Evolutionary conservation across 768 basidiomycete species (phyloP).

Genomic region (Russula virescens): DNA sequence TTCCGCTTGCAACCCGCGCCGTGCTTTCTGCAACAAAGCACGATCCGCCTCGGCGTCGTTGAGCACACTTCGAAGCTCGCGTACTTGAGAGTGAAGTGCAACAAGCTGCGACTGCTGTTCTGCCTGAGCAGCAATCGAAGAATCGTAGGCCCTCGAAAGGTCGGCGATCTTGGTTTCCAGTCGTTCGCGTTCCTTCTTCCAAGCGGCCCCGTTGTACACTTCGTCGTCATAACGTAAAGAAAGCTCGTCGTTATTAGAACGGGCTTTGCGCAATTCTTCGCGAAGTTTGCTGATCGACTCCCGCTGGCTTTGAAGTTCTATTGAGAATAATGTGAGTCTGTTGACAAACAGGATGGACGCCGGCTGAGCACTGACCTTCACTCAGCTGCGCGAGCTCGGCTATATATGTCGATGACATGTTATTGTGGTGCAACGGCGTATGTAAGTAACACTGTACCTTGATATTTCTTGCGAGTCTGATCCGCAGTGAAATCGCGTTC

Average conservation of each 20-base stretch:
- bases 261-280: conserved; percentile 73
- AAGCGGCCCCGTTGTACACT: conserved; percentile 67
- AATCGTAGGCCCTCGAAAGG: conserved; percentile 68
- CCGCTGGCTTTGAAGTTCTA: conserved; percentile 73
- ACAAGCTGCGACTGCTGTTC: conserved; percentile 86
- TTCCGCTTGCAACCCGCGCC: conserved; percentile 73
- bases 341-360: neutral
- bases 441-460: conserved; percentile 43
- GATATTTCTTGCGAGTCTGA: conserved; percentile 83
- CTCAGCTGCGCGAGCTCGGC: conserved; percentile 75
- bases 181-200: conserved; percentile 86
- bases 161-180: conserved; percentile 78
- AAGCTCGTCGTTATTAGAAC: conserved; percentile 70
- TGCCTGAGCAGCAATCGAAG: conserved; percentile 60
- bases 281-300: conserved; percentile 70
- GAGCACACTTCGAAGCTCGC: conserved; percentile 71
- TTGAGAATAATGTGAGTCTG: neutral
- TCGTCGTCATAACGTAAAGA: conserved; percentile 74
- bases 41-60: conserved; percentile 85
- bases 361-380: conserved; percentile 47
- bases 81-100: conserved; percentile 77
- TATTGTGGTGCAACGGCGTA: neutral
- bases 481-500: conserved; percentile 74
- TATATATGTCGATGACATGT: conserved; percentile 27
- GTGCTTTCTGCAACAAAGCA: conserved; percentile 71